Evolutionary conservation across 1,284 basidiomycete genomes (phyloP).

Genomic region (Ceratobasidium sp.): DNA sequence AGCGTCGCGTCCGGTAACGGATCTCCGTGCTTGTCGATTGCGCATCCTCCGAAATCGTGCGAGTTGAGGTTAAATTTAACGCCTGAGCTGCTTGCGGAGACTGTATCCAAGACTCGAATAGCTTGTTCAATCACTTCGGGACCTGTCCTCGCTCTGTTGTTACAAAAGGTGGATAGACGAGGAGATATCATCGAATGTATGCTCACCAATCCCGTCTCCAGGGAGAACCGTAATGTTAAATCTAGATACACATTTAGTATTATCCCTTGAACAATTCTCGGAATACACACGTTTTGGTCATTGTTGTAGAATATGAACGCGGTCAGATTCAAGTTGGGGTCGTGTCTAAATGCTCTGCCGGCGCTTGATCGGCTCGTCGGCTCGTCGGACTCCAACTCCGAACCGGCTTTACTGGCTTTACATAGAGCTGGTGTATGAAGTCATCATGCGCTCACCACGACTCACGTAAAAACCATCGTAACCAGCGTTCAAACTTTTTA

Average conservation of each 20-base stretch:
- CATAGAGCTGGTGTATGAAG: too few species aligned
- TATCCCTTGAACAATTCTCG: not conserved
- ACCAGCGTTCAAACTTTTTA: too few species aligned
- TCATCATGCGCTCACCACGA: too few species aligned
- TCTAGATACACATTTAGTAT: conserved; percentile 59
- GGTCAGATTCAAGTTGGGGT: not conserved
- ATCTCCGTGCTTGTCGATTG: conserved; percentile 89
- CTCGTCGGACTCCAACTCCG: conserved; percentile 24
- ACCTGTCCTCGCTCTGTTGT: conserved; percentile 66
- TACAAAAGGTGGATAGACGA: not conserved
- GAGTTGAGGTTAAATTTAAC: conserved; percentile 76
- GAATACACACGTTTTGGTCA: conserved; percentile 29
- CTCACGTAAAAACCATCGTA: too few species aligned
- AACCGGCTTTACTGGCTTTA: not conserved
- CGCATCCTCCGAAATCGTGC: conserved; percentile 92
- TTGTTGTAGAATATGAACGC: not conserved
- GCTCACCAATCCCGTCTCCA: conserved; percentile 95
- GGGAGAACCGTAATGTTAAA: conserved; percentile 91
- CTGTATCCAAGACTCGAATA: conserved; percentile 82
- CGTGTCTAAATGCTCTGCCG: conserved; percentile 28
- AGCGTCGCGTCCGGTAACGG: conserved; percentile 90
- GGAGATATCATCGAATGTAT: conserved; percentile 23
- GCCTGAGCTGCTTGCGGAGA: conserved; percentile 72
- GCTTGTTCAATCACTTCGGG: conserved; percentile 96
- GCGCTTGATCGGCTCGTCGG: conserved; percentile 20